Conservation (phyloP, 2,329 filamentous ascomycete species). For the Botrytis fabae region DNA sequence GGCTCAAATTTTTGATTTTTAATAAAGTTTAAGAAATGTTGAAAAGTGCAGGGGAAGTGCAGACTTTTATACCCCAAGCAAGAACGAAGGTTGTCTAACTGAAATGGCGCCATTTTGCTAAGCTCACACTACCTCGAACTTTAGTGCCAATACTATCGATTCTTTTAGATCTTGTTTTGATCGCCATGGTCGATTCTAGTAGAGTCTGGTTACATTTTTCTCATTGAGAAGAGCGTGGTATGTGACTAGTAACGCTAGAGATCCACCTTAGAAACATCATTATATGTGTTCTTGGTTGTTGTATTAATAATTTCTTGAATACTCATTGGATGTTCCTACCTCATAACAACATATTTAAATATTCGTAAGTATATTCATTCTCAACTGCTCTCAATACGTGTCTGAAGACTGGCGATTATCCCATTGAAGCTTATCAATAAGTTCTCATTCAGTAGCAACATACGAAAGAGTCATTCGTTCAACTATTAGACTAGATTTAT, state of each 20-base stretch:
- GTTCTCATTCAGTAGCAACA: background rate
- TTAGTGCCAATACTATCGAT: background rate
- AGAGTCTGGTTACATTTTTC: background rate
- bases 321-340: too few relatives aligned
- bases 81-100: background rate
- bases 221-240: background rate
- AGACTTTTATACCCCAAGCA: background rate
- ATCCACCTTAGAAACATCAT: background rate
- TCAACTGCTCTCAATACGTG: background rate
- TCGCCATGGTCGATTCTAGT: background rate
- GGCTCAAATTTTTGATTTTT: background rate
- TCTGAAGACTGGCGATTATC: too few relatives aligned
- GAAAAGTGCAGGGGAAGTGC: background rate
- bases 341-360: too few relatives aligned
- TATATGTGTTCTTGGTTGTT: background rate
- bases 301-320: background rate
- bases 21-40: background rate
- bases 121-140: background rate
- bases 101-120: background rate
- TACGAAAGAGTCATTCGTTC: background rate
- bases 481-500: background rate
- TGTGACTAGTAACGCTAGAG: background rate
- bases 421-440: too few relatives aligned
- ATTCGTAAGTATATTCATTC: background rate
- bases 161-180: too few relatives aligned